Percentiles rank a stretch among this genome's conserved stretches.
Conservation (phyloP, 306 rosid species). For the Quercus berberidifolia region DNA sequence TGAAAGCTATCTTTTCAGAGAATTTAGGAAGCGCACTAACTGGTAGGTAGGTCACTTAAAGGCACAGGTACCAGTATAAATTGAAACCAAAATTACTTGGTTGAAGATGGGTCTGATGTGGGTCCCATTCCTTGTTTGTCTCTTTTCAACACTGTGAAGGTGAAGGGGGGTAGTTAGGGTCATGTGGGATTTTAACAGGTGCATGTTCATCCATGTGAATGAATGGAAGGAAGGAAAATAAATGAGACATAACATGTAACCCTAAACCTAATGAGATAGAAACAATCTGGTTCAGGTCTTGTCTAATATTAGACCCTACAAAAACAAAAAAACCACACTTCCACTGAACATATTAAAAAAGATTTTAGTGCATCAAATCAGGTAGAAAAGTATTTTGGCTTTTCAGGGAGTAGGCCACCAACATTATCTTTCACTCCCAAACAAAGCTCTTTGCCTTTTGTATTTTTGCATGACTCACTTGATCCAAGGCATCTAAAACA, state of each 20-base stretch:
- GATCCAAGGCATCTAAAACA: constrained; percentile 46
- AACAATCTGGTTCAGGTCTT: constrained; percentile 1
- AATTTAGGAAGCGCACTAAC: too few relatives aligned
- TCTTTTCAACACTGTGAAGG: constrained; percentile 8
- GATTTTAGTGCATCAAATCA: constrained; percentile 24
- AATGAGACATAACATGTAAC: constrained; percentile 24
- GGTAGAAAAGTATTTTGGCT: constrained; percentile 45
- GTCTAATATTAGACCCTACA: neutral
- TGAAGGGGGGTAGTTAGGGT: constrained; percentile 1
- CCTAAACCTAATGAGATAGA: constrained; percentile 19
- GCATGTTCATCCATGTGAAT: constrained; percentile 39
- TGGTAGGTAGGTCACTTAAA: too few relatives aligned
- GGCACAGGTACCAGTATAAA: neutral
- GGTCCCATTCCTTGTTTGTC: constrained; percentile 24
- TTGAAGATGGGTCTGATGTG: neutral
- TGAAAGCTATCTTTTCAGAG: too few relatives aligned
- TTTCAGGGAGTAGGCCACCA: constrained; percentile 58
- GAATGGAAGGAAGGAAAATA: constrained; percentile 9
- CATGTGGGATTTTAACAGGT: constrained; percentile 32
- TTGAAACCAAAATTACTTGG: neutral
- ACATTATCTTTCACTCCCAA: constrained; percentile 27
- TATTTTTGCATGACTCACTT: constrained; percentile 48
- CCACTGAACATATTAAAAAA: constrained; percentile 11
- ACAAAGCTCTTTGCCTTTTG: constrained; percentile 52
- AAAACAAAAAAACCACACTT: constrained; percentile 15